Percentiles rank a stretch among this genome's conserved stretches.
Evolutionary conservation across 116 monocot genomes (phyloP).

Genomic region (Trichopus zeylanicus): DNA sequence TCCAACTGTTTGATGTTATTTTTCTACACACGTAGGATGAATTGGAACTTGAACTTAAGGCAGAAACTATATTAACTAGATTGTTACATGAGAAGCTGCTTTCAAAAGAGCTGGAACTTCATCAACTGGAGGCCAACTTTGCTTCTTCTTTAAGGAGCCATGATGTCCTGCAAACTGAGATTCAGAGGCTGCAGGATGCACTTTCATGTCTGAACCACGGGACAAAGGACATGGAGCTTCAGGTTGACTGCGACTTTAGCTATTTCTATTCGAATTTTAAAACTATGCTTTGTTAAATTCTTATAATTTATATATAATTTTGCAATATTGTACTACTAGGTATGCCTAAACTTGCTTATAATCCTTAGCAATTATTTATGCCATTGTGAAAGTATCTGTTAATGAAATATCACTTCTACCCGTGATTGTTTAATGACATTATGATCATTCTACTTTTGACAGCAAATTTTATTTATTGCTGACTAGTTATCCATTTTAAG

Average conservation of each 20-base stretch:
- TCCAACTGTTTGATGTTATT: not conserved
- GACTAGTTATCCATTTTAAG: too few species aligned
- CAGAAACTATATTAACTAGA: constrained; percentile 54
- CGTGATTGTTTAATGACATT: too few species aligned
- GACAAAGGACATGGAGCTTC: constrained; percentile 60
- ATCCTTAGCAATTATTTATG: too few species aligned
- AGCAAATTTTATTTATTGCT: too few species aligned
- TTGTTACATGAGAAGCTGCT: constrained; percentile 57
- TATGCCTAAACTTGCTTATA: too few species aligned
- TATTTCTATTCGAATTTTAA: not conserved
- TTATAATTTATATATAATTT: not conserved
- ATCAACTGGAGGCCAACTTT: constrained; percentile 47
- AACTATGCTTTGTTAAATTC: not conserved
- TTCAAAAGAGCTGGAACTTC: constrained; percentile 63
- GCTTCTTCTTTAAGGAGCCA: constrained; percentile 54
- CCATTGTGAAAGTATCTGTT: too few species aligned
- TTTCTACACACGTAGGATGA: constrained; percentile 25
- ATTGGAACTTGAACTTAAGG: constrained; percentile 57
- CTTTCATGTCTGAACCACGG: constrained; percentile 52
- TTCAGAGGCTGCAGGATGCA: constrained; percentile 52
- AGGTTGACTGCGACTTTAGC: constrained; percentile 27
- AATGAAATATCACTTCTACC: too few species aligned
- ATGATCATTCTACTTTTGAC: too few species aligned
- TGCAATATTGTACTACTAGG: not conserved
- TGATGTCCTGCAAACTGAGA: constrained; percentile 44